Conservation (phyloP, 1,284 basidiomycete genomes). For the Microbotryum scabiosae region DNA sequence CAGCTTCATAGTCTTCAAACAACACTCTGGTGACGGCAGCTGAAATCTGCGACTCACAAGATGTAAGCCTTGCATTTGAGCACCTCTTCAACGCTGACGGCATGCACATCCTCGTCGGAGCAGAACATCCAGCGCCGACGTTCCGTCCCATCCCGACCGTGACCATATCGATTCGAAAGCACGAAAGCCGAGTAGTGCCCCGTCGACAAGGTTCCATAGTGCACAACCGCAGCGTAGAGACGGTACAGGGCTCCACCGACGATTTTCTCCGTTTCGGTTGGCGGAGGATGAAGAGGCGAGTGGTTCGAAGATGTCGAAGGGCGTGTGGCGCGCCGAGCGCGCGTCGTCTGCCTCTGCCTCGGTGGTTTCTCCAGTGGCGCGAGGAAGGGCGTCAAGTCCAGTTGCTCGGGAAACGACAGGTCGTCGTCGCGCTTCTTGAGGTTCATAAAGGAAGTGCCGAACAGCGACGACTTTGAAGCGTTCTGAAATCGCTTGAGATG, state of each 20-base stretch:
- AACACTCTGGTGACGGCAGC: no score
- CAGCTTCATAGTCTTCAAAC: no score
- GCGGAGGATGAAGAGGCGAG: conserved; percentile 35
- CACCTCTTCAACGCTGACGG: conserved; percentile 76
- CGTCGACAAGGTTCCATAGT: conserved; percentile 81
- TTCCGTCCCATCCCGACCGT: conserved; percentile 5
- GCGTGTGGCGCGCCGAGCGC: conserved; percentile 18
- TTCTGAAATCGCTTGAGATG: conserved; percentile 93
- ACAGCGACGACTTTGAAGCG: conserved; percentile 47
- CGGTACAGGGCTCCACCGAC: conserved; percentile 31
- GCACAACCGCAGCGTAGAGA: conserved; percentile 67
- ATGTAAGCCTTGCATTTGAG: conserved; percentile 83
- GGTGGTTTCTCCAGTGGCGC: conserved; percentile 49
- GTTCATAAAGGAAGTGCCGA: conserved; percentile 42
- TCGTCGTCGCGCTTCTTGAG: conserved; percentile 83
- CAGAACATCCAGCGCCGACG: conserved; percentile 75
- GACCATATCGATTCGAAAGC: conserved; percentile 24
- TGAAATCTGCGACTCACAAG: no score
- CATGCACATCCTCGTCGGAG: conserved; percentile 67
- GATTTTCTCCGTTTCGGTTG: not conserved
- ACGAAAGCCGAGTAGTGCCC: conserved; percentile 38
- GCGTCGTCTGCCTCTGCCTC: conserved; percentile 31
- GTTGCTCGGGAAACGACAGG: conserved; percentile 73
- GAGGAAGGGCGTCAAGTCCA: conserved; percentile 77
- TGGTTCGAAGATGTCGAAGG: conserved; percentile 40